Evolutionary conservation across 768 basidiomycete genomes (phyloP).

Genomic region (Rhodosporidiobolus sp.): DNA sequence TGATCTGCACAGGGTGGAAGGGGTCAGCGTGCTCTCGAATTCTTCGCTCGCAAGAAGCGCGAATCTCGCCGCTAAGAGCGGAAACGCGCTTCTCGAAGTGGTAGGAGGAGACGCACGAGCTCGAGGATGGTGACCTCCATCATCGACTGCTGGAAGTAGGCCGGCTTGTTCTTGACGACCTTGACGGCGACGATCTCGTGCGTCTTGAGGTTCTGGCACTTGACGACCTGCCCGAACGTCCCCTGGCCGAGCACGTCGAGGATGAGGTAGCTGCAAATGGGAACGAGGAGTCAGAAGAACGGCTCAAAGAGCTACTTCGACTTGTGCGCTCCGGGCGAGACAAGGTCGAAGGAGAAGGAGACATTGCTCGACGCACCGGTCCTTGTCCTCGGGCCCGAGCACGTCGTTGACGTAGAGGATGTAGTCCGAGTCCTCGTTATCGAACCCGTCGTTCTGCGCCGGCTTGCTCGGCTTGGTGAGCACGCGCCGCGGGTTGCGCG

Average conservation of each 20-base stretch:
- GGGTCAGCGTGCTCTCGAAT: too few relatives aligned
- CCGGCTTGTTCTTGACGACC: constrained; percentile 99
- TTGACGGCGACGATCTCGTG: constrained; percentile 99
- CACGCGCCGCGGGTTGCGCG: constrained; percentile 91
- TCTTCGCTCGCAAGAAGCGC: too few relatives aligned
- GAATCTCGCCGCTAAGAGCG: too few relatives aligned
- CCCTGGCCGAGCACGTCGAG: constrained; percentile 97
- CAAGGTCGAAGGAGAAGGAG: background rate
- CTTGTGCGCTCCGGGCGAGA: constrained; percentile 5
- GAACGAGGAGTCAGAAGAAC: constrained; percentile 2
- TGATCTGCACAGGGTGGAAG: constrained; percentile 61
- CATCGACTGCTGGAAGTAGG: constrained; percentile 99
- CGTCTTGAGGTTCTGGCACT: constrained; percentile 99
- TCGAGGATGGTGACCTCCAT: constrained; percentile 99
- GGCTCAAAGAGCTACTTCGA: background rate
- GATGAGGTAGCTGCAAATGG: constrained; percentile 73
- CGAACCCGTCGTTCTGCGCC: constrained; percentile 90
- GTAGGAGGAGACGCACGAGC: constrained; percentile 60
- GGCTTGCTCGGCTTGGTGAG: constrained; percentile 97
- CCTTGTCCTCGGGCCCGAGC: constrained; percentile 86
- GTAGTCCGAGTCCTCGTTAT: constrained; percentile 99
- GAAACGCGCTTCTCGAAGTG: background rate
- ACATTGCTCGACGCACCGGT: constrained; percentile 69
- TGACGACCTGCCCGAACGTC: constrained; percentile 98
- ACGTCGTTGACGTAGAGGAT: constrained; percentile 99